phyloP scores from a whole-genome alignment of 148 eudicot genomes.

The Rhododendron mucronatum region DNA sequence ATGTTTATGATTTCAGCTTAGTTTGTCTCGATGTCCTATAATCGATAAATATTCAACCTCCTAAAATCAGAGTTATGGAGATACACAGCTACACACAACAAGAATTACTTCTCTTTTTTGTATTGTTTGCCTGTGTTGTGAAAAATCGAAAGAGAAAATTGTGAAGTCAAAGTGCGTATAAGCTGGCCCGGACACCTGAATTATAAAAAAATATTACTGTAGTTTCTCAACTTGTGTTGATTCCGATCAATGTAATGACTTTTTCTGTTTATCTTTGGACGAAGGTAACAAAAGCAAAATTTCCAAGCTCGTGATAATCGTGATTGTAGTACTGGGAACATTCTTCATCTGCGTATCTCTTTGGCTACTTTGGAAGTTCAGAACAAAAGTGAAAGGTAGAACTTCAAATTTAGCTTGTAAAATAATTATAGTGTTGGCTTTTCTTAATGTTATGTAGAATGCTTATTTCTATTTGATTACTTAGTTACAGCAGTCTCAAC shows the following conservation, averaged over 20 bases:
- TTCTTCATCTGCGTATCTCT: constrained; percentile 22
- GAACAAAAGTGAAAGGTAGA: constrained; percentile 29
- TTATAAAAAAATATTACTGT: no score
- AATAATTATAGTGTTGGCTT: not conserved
- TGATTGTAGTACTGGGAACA: constrained; percentile 13
- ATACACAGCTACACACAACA: no score
- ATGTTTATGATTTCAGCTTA: not conserved
- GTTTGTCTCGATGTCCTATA: not conserved
- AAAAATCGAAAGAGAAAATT: not conserved
- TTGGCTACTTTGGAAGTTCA: constrained; percentile 30
- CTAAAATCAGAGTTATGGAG: not conserved
- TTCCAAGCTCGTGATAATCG: constrained; percentile 24
- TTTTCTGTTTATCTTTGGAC: not conserved
- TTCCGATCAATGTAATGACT: not conserved
- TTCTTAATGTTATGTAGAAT: not conserved
- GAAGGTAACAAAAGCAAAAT: constrained; percentile 19
- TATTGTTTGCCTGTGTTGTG: not conserved
- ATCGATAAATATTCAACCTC: not conserved
- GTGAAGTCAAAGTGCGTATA: not conserved
- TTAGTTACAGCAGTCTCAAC: not conserved
- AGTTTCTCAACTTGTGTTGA: not conserved
- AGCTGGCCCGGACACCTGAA: not conserved
- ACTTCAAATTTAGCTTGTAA: not conserved
- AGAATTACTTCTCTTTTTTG: no score
- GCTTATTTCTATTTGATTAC: not conserved